phyloP scores from a whole-genome alignment of 2,329 filamentous ascomycete species.

The Phaeomoniella chlamydospora region DNA sequence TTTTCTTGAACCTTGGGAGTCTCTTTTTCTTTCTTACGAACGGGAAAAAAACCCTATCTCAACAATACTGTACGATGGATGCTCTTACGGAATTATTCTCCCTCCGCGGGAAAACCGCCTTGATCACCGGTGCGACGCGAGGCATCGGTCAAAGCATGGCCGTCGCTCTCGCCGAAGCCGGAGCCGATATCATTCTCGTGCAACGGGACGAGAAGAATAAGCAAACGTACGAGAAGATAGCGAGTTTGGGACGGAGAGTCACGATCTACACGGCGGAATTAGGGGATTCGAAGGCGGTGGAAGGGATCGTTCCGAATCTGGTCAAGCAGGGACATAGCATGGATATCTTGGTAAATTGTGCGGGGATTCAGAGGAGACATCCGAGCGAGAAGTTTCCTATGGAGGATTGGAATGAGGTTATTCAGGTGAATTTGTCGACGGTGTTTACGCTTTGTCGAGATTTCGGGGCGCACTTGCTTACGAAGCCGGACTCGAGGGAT shows the following conservation, averaged over 20 bases:
- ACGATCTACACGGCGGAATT: conserved; percentile 29
- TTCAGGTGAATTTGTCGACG: conserved; percentile 74
- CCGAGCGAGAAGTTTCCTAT: conserved; percentile 62
- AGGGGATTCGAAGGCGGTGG: conserved; percentile 24
- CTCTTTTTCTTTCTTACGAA: no score
- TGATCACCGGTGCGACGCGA: conserved; percentile 31
- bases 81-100: conserved; percentile 10
- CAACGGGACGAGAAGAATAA: conserved; percentile 40
- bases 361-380: conserved; percentile 71
- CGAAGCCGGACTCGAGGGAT: conserved; percentile 11
- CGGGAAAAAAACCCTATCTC: no score
- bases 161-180: conserved; percentile 29
- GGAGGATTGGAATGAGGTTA: conserved; percentile 61
- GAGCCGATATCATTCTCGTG: conserved; percentile 24
- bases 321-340: conserved; percentile 38
- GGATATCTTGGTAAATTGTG: conserved; percentile 72
- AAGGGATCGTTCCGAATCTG: conserved; percentile 23
- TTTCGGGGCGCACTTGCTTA: conserved; percentile 64
- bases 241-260: conserved; percentile 22
- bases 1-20: no score
- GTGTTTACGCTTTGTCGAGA: conserved; percentile 70
- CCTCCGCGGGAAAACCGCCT: conserved; percentile 23
- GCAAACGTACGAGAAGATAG: conserved; percentile 25
- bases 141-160: conserved; percentile 33
- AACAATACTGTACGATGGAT: no score